A percentile compares a stretch with the other conserved stretches of the same genome.
phyloP scores from a whole-genome alignment of 805 yeast genomes.

The Candida sithepensis region DNA sequence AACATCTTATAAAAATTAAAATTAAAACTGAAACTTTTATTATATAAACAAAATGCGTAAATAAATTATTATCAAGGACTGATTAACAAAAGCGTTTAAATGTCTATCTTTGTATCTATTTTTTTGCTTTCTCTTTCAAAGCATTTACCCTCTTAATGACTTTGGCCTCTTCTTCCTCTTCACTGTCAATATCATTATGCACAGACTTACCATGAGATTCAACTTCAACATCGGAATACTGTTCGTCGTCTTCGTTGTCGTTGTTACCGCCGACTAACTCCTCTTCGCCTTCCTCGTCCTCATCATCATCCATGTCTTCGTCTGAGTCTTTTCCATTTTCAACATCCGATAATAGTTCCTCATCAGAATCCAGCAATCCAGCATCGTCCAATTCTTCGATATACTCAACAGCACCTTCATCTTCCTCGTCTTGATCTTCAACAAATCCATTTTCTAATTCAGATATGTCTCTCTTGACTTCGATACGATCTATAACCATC shows the following conservation, averaged over 20 bases:
- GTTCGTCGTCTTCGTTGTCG: conserved; percentile 46
- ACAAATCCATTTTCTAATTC: conserved; percentile 21
- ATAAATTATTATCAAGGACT: not conserved
- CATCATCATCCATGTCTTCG: conserved; percentile 22
- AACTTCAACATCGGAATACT: conserved; percentile 39
- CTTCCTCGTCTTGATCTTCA: conserved; percentile 28
- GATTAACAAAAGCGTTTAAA: too few relatives aligned
- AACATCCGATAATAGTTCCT: conserved; percentile 14
- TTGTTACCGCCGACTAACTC: conserved; percentile 37
- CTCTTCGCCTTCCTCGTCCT: conserved; percentile 24
- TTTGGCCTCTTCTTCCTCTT: conserved; percentile 6
- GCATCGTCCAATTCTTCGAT: conserved; percentile 65
- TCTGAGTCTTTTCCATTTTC: conserved; percentile 19
- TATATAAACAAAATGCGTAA: conserved; percentile 1
- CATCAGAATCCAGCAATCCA: conserved; percentile 26
- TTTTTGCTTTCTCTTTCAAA: conserved; percentile 6
- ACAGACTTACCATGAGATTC: conserved; percentile 15
- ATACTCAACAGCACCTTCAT: conserved; percentile 60
- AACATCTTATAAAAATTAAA: too few relatives aligned
- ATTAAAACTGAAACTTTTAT: not conserved
- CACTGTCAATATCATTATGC: conserved; percentile 15
- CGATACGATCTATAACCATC: conserved; percentile 43
- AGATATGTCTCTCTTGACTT: conserved; percentile 38
- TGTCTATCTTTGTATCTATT: not conserved
- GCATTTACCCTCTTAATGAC: conserved; percentile 5